These are phyloP conservation scores for Aspergillus ellipticus DNA, from an alignment of 495 filamentous ascomycete genomes.

Conservation along the genomic window DNA sequence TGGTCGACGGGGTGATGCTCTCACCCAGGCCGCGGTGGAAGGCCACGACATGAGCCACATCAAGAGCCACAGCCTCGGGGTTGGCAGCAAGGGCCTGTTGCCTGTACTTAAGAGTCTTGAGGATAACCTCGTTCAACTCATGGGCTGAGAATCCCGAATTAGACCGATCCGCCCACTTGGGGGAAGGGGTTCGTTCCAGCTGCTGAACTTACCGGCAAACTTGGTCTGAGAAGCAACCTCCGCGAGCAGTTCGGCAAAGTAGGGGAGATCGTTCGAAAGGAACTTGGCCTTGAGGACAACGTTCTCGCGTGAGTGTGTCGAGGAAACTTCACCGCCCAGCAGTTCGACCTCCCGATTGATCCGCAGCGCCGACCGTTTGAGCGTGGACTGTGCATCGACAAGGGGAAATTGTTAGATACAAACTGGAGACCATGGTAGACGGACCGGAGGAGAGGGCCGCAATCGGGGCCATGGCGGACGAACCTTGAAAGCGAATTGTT, in stretches of 20 bases:
- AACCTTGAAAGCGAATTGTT: conserved; percentile 96
- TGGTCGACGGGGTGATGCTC: conserved; percentile 64
- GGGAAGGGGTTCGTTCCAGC: background rate
- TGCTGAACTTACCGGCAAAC: conserved; percentile 65
- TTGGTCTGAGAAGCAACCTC: conserved; percentile 86
- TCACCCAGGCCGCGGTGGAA: conserved; percentile 92
- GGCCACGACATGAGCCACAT: conserved; percentile 81
- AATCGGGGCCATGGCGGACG: conserved; percentile 33
- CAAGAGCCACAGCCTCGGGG: conserved; percentile 69
- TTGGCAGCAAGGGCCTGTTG: conserved; percentile 64
- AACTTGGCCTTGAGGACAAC: conserved; percentile 90
- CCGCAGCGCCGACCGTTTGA: conserved; percentile 79
- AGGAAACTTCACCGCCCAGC: conserved; percentile 77
- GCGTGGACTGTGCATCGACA: conserved; percentile 62
- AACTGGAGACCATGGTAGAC: background rate
- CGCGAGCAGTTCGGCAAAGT: conserved; percentile 92
- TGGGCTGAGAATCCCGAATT: conserved; percentile 53
- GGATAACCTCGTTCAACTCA: conserved; percentile 83
- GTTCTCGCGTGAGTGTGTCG: conserved; percentile 89
- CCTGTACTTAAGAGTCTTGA: conserved; percentile 64
- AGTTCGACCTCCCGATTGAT: conserved; percentile 94
- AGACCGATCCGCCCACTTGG: background rate
- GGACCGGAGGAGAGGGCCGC: background rate
- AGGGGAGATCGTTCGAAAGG: conserved; percentile 89
- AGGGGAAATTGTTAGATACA: conserved; percentile 7